Evolutionary conservation across 257 asterid genomes (phyloP).

Genomic region (Agastache rugosa): DNA sequence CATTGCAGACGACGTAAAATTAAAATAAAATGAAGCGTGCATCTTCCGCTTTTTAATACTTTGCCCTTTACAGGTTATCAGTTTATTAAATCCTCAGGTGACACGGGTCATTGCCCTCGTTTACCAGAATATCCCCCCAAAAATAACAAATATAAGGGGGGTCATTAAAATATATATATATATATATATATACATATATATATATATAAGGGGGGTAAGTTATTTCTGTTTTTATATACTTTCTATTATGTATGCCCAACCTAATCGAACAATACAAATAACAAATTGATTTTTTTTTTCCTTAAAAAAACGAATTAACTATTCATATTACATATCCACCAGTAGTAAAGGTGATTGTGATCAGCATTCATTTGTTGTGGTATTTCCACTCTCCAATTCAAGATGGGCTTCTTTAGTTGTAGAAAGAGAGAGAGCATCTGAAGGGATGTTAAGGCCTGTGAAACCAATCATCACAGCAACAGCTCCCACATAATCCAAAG

Average conservation of each 20-base stretch:
- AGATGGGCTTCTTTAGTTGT: conserved; percentile 49
- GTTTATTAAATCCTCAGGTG: no score
- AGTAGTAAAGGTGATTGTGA: conserved; percentile 31
- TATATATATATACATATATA: no score
- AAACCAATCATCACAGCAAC: conserved; percentile 85
- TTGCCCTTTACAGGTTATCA: no score
- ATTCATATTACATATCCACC: conserved; percentile 2
- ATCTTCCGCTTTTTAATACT: no score
- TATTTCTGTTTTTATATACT: not conserved
- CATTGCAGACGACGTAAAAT: no score
- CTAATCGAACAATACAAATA: not conserved
- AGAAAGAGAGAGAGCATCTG: conserved; percentile 48
- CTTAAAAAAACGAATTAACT: not conserved
- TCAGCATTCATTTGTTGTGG: conserved; percentile 13
- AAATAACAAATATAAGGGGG: no score
- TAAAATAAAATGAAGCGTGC: no score
- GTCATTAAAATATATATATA: no score
- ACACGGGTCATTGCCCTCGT: no score
- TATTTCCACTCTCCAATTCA: conserved; percentile 55
- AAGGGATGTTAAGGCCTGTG: conserved; percentile 78
- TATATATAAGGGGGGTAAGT: not conserved
- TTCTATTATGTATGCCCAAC: no score
- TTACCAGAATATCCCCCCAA: no score
- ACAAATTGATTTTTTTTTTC: conserved; percentile 4
- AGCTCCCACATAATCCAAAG: conserved; percentile 74